Evolutionary conservation across 768 basidiomycete species (phyloP), one percentile per base, ranked within the genome.

Genomic region (Mycena indigotica): DNA sequence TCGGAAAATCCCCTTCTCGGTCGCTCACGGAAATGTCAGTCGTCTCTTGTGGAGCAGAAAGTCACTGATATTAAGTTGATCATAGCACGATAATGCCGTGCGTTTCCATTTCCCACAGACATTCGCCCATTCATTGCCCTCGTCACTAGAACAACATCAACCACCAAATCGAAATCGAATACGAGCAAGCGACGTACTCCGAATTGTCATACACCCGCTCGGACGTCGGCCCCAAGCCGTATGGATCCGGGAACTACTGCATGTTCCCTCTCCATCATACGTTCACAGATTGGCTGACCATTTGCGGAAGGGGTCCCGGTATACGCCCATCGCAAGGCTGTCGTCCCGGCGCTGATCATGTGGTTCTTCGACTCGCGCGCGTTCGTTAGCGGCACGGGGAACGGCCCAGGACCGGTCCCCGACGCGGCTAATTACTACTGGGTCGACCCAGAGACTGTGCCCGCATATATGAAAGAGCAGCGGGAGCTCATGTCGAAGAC

Each of bases 291-390:
- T 30, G 3, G 1, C 24, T 45, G 28, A 29, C 28, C 28, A 38
- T n/a, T 10, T 38, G 10, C 17, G 10, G 13, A 32, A 64, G 62
- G 62, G 62, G 58, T 64, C 25, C 62, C 62, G 17, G 59, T 64
- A 2, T 64, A 60, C 49, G 62, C 58, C 24, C 49, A 38, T 1
- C 46, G 32, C 28, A 44, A 13, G 24, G 55, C 52, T 24, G 3
- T 45, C 2, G 52, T 60, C 44, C 62, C 62, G 3, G 55, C 62
- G 13, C 24, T 55, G 38, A 49, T 64, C 13, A 57, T 64, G 62
- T 64, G 62, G 62, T 64, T 64, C 56, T 64, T 64, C 51, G 62
- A 64, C 53, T 64, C 62, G 16, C 58, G 50, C 3, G 57, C 62
- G n/a, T 64, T 64, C 50, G 48, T 50, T 1, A 45, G 28, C 12